Base-by-base conservation (phyloP, 495 filamentous ascomycete species). In the Xylaria nigripes region DNA sequence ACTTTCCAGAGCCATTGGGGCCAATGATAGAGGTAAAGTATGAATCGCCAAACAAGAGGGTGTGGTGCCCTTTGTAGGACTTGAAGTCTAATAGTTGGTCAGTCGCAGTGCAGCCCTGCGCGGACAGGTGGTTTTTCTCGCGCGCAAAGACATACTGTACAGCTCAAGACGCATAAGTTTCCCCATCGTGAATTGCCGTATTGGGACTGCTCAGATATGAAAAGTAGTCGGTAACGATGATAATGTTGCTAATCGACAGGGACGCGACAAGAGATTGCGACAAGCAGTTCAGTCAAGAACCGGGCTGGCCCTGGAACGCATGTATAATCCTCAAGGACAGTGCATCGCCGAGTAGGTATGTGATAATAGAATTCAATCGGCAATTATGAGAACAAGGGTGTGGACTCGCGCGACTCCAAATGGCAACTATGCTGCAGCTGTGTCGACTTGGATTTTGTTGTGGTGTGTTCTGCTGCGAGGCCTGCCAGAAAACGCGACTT, bases 11-110 rank as follows among this genome's bases (percentile, higher is more conserved):
- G 72, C 93, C 93, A 87, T 99, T 99, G 61, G 93, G 93, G 16
- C 93, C 93, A 64, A 99, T 96, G 65, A 99, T 96, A 24, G 93
- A 99, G 41, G 93, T 99, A 69, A 99, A 99, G 67, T 96, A 97
- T 4, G 89, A 91, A 75, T 99, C 91, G 65, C 93, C 94, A 59
- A 99, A 91, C n/a, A 94, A 78, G 22, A 99, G 82, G 34, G 78
- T 80, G 70, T 99, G 93, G 60, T 95, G 85, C 42, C 86, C 92
- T 70, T 95, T 95, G 78, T 99, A 99, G 65, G 92, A 96, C 74
- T 98, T 97, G 86, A 97, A 98, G 76, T 98, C 89, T 95, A 61
- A 55, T 7, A 45, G 7, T 18, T 44, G 34, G 40, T 55, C 27
- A 50, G 55, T 40, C 48, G 56, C 77, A 62, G 74, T 55, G 10